Evolutionary conservation across 495 filamentous ascomycete genomes (phyloP).

Genomic region (Podospora tetraspora): DNA sequence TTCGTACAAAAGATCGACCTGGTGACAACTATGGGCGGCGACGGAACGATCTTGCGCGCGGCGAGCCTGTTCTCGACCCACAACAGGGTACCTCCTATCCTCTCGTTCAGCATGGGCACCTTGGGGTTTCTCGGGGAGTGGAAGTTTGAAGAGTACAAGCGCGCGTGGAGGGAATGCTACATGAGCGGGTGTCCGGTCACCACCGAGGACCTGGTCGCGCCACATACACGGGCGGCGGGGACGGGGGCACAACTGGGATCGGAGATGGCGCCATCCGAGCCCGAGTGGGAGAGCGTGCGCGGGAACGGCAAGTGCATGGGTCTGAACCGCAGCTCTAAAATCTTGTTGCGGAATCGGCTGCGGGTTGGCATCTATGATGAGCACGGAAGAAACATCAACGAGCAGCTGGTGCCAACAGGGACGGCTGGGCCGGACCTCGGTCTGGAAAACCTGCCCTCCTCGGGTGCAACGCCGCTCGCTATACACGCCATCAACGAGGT

Average conservation of each 20-base stretch:
- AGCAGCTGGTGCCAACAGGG: constrained; percentile 42
- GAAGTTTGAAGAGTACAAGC: constrained; percentile 86
- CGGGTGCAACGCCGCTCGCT: constrained; percentile 27
- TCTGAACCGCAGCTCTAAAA: constrained; percentile 61
- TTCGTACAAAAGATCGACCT: constrained; percentile 71
- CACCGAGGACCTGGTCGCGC: constrained; percentile 37
- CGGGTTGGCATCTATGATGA: constrained; percentile 72
- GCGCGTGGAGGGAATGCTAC: constrained; percentile 87
- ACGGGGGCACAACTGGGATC: constrained; percentile 18
- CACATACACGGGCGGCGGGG: constrained; percentile 39
- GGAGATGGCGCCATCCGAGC: constrained; percentile 8
- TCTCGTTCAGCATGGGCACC: constrained; percentile 95
- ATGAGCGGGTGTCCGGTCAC: constrained; percentile 73
- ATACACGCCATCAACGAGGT: constrained; percentile 94
- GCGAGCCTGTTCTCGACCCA: constrained; percentile 85
- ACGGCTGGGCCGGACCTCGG: constrained; percentile 38
- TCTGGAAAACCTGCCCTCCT: not conserved
- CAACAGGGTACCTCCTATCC: constrained; percentile 76
- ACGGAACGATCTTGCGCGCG: constrained; percentile 91
- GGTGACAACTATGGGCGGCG: constrained; percentile 83
- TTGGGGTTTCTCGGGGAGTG: constrained; percentile 94
- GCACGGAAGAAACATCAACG: constrained; percentile 50
- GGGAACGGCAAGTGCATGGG: constrained; percentile 86
- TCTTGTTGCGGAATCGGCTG: constrained; percentile 79
- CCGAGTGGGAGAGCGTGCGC: constrained; percentile 61